Evolutionary conservation across 1,284 basidiomycete species (phyloP), one percentile per base, ranked within the genome.

Genomic region (Athelia psychrophila): DNA sequence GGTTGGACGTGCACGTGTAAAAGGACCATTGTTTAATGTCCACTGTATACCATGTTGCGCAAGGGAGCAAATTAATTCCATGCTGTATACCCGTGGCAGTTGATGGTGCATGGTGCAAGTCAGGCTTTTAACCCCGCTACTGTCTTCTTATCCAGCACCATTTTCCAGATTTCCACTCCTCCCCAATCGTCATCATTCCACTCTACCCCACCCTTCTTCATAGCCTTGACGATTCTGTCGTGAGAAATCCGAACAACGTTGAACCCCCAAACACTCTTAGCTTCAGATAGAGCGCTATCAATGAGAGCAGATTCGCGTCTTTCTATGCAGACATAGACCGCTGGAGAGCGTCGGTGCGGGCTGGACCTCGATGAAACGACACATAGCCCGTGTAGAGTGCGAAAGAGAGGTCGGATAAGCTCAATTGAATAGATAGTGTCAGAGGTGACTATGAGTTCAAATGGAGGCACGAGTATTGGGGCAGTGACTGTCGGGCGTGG

Each of bases 381-480:
- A 62, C 78, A 77, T 35, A 90, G 72, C 30, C 72, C 67, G 42
- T 77, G 76, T 5, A 93, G 67, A n/a, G 88, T 83, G 42, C 79
- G 77, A 44, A 94, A 77, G 45, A 96, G 81, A 0, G 90, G 90
- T 16, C 76, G 64, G 25, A 88, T 68, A 48, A 95, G 83, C 8
- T 78, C 70, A 1, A 78, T 64, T 25, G 77, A 69, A 66, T 95
- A 96, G 50, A 95, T 72, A 0, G 94, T 95, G 68, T 97, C 94
- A 51, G 93, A 86, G 16, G 91, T 86, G 51, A 92, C 67, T 56
- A 96, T 85, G 54, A 94, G 75, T 69, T 95, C 88, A 71, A 89
- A 88, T 0, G 83, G 83, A 19, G 81, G 79, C 6, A 16, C 9
- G n/a, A 16, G n/a, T 15, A 79, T 70, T 40, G 64, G 60, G 45